Percentiles rank a stretch among this genome's conserved stretches.
These are phyloP conservation scores for Laetiporus sulphureus DNA, from an alignment of 1,284 basidiomycete genomes.

Conservation along the genomic window DNA sequence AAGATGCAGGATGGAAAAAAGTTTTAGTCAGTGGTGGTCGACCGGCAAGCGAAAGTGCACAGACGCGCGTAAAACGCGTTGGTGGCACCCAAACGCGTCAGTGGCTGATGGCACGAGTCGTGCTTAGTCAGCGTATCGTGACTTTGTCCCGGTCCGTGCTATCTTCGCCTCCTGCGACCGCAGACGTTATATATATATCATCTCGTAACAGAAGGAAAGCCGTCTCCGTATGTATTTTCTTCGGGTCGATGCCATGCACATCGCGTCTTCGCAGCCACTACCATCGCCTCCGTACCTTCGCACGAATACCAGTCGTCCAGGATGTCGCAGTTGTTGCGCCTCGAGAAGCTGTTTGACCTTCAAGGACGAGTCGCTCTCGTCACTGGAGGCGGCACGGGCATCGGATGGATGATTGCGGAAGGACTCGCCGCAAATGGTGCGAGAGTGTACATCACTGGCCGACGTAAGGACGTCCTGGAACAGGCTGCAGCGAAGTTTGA, in stretches of 20 bases:
- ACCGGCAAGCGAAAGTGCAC: no score
- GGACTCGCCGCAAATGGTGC: conserved; percentile 75
- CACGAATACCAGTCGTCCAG: background rate
- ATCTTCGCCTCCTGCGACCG: no score
- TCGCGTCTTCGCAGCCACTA: background rate
- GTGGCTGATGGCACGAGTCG: no score
- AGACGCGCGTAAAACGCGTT: no score
- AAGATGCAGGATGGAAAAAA: no score
- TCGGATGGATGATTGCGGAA: conserved; percentile 68
- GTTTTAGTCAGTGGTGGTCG: no score
- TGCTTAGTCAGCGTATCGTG: no score
- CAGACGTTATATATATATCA: no score
- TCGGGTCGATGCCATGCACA: background rate
- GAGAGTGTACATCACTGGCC: conserved; percentile 75
- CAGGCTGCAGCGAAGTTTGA: conserved; percentile 44
- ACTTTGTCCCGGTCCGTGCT: no score
- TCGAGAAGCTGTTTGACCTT: conserved; percentile 48
- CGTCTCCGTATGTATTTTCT: background rate
- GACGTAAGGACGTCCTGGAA: conserved; percentile 58
- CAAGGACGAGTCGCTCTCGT: conserved; percentile 62
- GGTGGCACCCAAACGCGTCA: no score
- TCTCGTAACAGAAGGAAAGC: no score
- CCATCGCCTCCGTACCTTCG: background rate
- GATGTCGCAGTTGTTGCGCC: conserved; percentile 16
- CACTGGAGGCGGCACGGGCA: conserved; percentile 78